phyloP scores from a whole-genome alignment of 1,139 yeast species.

The Saccharomyces hybrid region DNA sequence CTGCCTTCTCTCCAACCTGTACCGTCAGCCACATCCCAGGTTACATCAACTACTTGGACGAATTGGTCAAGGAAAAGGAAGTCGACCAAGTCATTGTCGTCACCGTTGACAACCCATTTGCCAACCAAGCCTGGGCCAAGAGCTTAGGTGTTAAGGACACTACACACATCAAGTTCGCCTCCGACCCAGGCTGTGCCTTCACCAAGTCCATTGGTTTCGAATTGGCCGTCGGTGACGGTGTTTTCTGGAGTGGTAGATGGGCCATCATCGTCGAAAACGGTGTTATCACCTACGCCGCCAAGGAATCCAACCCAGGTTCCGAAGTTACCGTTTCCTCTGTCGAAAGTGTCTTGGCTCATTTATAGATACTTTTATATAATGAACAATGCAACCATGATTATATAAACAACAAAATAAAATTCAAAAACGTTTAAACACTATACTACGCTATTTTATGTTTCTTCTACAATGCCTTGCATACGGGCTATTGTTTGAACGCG shows the following conservation, averaged over 20 bases:
- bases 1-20: conserved; percentile 89
- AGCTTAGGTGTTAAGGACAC: conserved; percentile 40
- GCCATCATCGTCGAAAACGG: conserved; percentile 65
- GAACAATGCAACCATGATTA: neutral
- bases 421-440: neutral
- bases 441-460: neutral
- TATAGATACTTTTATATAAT: conserved; percentile 17
- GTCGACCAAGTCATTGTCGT: conserved; percentile 65
- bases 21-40: conserved; percentile 77
- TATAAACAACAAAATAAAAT: neutral
- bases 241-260: conserved; percentile 63
- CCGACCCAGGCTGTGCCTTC: conserved; percentile 62
- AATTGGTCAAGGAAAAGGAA: conserved; percentile 53
- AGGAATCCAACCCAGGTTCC: conserved; percentile 45
- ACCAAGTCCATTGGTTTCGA: conserved; percentile 56
- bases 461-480: too few species aligned
- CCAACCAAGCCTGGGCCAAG: conserved; percentile 75
- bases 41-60: conserved; percentile 44
- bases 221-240: conserved; percentile 47
- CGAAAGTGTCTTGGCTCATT: conserved; percentile 43
- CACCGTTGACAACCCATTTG: conserved; percentile 79
- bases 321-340: conserved; percentile 61
- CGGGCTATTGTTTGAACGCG: neutral
- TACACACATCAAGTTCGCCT: conserved; percentile 56
- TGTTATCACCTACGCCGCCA: conserved; percentile 53